These are phyloP conservation scores for Decorospora gaudefroyi DNA, from an alignment of 2,329 filamentous ascomycete species.

Conservation along the genomic window DNA sequence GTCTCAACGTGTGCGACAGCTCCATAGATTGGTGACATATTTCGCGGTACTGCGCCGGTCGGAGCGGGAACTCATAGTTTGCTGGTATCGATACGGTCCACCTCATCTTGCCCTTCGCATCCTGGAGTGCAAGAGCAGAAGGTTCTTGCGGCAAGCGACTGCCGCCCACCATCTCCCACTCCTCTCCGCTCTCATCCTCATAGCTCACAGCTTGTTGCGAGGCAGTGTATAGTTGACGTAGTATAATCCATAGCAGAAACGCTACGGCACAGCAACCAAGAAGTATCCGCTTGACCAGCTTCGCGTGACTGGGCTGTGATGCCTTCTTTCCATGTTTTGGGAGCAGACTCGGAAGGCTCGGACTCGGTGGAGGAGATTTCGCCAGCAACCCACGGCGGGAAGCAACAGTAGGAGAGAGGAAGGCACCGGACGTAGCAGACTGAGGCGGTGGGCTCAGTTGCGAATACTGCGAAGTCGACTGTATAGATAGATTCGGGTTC, in stretches of 20 bases:
- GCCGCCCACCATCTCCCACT: conserved; percentile 70
- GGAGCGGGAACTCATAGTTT: conserved; percentile 67
- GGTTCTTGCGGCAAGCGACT: conserved; percentile 71
- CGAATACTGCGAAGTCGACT: conserved; percentile 46
- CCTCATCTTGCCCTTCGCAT: conserved; percentile 65
- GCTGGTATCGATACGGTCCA: conserved; percentile 84
- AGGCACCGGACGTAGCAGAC: conserved; percentile 44
- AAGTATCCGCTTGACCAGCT: conserved; percentile 61
- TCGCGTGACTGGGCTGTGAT: conserved; percentile 57
- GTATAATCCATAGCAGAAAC: conserved; percentile 58
- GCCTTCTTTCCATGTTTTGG: conserved; percentile 67
- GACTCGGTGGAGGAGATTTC: conserved; percentile 71
- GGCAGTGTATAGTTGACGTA: conserved; percentile 39
- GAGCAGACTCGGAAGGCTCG: conserved; percentile 69
- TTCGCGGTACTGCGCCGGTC: conserved; percentile 66
- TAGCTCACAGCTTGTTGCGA: conserved; percentile 22
- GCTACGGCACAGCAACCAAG: conserved; percentile 57
- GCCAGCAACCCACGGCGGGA: conserved; percentile 63
- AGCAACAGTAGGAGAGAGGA: conserved; percentile 44
- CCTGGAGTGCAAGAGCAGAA: conserved; percentile 71
- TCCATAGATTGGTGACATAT: conserved; percentile 71
- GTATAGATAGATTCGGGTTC: conserved; percentile 54
- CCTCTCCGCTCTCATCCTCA: conserved; percentile 39
- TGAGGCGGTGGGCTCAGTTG: conserved; percentile 38
- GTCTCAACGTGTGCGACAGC: conserved; percentile 59